Base-by-base conservation (phyloP, 2,329 filamentous ascomycete genomes). In the Cytospora leucostoma region DNA sequence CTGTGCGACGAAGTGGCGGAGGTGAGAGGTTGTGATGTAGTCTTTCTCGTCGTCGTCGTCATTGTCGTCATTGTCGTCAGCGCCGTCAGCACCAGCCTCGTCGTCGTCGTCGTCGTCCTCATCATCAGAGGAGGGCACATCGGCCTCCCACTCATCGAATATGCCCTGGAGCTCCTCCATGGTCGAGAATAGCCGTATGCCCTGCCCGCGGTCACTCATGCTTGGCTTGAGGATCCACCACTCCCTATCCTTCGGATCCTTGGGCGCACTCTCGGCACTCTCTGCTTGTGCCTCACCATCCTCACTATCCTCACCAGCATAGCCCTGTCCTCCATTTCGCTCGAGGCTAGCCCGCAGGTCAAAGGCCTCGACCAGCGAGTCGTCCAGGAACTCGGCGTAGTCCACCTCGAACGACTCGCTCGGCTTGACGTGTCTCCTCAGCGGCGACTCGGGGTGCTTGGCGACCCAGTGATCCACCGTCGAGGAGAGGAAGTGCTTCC, bases 191-290 rank as follows among this genome's bases (percentile, higher is more conserved):
- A 99, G 79, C 47, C 92, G 80, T 63, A 99, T 97, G 1, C 95
- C 95, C 74, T 97, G 93, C 0, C 94, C 95, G 32, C 94, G 85
- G 73, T 99, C 95, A 74, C 92, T 97, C 95, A 99, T 98, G 10
- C 94, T 90, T 0, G 95, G 94, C 77, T 99, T 99, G 65, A 99
- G 76, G 68, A 99, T 98, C 95, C 95, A 99, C 94, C 94, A 99
- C 73, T 96, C 87, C 64, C 84, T 82, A 50, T 83, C 78, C 35
- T 76, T 37, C 12, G 50, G 38, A 27, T n/a, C 32, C 52, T 33
- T 34, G 35, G 32, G 21, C 12, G 47, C 35, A 27, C n/a, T 27
- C 7, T 19, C 56, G n/a, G 15, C 57, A 21, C 68, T 13, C 65
- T 53, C 27, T 2, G 62, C 27, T 2, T 60, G 61, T 3, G 70